Base-by-base conservation (phyloP, 306 rosid genomes). In the Urtica urens region DNA sequence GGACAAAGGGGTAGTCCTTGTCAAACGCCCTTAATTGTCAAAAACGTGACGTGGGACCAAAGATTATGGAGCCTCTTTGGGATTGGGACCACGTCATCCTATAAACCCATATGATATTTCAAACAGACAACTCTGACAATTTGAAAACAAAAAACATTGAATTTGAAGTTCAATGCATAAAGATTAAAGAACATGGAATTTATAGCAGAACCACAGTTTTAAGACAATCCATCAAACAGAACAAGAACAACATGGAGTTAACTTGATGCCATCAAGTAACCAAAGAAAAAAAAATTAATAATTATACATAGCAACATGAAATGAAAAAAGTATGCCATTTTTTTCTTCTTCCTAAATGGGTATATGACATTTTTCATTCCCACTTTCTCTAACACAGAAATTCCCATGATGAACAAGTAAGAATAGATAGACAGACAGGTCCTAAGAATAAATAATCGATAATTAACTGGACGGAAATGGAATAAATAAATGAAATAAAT, bases 401-500 rank as follows among this genome's bases (percentile, higher is more conserved):
- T 66, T 42, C 57, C 65, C 53, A 47, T 46, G 46, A 55, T 23
- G 65, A 72, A 60, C 52, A 15, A 38, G 21, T 23, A 66, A 55
- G 39, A 51, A 60, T 56, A 59, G 60, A 20, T 64, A 41, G 26
- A 76, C 67, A 65, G 70, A 70, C 67, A 52, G 73, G 31, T 77
- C 79, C 72, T 53, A 82, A 74, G 77, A 77, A 82, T 79, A 74
- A 81, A 76, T 62, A 81, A 43, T 66, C 30, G 63, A 53, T 70
- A 73, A 70, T 59, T 59, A 57, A 66, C 57, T 59, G 54, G 10
- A 69, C 55, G 77, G 76, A 43, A 73, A 66, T 53, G 58, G 54
- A 58, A 63, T 65, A 53, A 54, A 51, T n/a, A 66, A 70, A 72
- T 61, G 27, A 57, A 69, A 69, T 58, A 38, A 59, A 62, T 46